Percentiles rank a stretch among this genome's conserved stretches.
These are phyloP conservation scores for Melampsora larici-populina DNA, from an alignment of 1,284 basidiomycete species.

Conservation along the genomic window DNA sequence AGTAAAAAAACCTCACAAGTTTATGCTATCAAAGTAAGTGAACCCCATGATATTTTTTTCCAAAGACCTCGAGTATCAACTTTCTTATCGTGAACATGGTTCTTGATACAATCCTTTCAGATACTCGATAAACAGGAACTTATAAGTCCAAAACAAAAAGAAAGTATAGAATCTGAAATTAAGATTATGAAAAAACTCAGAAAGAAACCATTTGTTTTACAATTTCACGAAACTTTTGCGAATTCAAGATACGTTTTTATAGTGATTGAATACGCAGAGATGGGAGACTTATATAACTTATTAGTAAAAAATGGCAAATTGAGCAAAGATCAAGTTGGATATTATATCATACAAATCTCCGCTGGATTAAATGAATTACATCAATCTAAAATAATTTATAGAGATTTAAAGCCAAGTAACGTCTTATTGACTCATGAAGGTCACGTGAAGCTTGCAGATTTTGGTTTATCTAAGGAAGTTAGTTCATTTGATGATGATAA, in stretches of 20 bases:
- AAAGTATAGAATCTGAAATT: background rate
- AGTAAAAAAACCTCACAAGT: background rate
- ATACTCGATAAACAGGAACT: no score
- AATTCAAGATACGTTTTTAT: conserved; percentile 1
- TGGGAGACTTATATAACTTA: background rate
- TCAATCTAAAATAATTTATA: conserved; percentile 3
- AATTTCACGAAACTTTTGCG: background rate
- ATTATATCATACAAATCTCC: background rate
- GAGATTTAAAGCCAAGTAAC: conserved; percentile 6
- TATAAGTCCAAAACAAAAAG: background rate
- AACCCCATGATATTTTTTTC: background rate
- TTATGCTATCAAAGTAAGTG: background rate
- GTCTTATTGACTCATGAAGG: background rate
- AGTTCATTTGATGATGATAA: background rate
- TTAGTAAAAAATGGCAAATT: background rate
- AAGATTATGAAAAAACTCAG: background rate
- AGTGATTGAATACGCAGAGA: background rate
- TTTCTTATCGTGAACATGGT: no score
- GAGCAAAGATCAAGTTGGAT: background rate
- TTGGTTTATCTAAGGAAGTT: conserved; percentile 8
- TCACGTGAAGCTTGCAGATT: background rate
- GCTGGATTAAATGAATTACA: background rate
- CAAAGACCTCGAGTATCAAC: background rate
- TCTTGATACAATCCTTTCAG: no score
- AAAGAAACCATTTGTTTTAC: background rate